Conservation (phyloP, 1,284 basidiomycete species). For the Coniferiporia weirii region DNA sequence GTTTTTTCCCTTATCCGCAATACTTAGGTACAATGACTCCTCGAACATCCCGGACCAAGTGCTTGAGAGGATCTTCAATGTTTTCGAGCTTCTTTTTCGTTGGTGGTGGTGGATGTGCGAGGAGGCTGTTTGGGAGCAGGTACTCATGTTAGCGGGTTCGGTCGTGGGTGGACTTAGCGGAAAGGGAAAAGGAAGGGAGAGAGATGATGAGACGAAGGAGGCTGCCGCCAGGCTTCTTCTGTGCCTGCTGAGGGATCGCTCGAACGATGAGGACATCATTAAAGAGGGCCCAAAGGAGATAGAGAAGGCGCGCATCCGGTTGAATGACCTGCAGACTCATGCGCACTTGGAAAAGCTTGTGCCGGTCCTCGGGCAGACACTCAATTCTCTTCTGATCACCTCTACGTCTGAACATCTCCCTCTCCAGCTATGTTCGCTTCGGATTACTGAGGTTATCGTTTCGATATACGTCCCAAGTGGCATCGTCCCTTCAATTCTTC, state of each 20-base stretch:
- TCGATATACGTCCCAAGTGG: conserved; percentile 54
- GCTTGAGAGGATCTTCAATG: conserved; percentile 67
- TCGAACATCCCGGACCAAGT: conserved; percentile 71
- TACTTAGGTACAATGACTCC: conserved; percentile 69
- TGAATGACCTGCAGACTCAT: conserved; percentile 42
- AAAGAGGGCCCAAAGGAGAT: conserved; percentile 21
- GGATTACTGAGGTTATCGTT: conserved; percentile 54
- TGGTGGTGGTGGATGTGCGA: conserved; percentile 76
- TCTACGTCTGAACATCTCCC: conserved; percentile 50
- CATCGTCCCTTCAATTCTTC: conserved; percentile 71
- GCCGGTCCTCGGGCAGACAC: conserved; percentile 78
- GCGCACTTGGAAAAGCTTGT: conserved; percentile 49
- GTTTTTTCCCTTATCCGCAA: conserved; percentile 80
- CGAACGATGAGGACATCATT: conserved; percentile 32
- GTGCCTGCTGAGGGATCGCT: conserved; percentile 48
- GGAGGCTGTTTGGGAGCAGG: conserved; percentile 68
- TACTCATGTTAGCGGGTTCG: conserved; percentile 77
- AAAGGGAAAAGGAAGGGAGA: conserved; percentile 54
- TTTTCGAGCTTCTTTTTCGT: conserved; percentile 57
- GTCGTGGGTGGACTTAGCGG: conserved; percentile 56
- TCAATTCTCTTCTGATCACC: conserved; percentile 62
- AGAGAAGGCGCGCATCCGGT: conserved; percentile 26
- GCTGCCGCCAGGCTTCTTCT: conserved; percentile 55
- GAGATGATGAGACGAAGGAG: conserved; percentile 75
- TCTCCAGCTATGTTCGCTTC: conserved; percentile 62